Evolutionary conservation across 345 rosid genomes (phyloP), one percentile per base, ranked within the genome.

Genomic region (Geranium brycei): DNA sequence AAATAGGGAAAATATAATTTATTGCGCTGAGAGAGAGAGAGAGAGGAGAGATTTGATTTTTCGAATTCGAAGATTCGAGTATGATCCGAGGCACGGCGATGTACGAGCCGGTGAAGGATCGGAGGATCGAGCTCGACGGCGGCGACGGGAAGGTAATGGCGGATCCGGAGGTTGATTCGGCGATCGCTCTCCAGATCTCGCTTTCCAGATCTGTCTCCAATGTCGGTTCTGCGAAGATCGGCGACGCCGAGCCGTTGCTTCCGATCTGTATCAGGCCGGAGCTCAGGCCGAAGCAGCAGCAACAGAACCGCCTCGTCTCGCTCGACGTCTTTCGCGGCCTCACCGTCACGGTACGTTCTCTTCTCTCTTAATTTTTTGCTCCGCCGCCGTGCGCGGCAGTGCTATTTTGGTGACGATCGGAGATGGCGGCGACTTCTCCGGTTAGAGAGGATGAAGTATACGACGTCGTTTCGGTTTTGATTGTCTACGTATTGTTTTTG

Each of bases 311-410:
- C 7, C 62, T 66, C 15, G 56, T 61, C 41, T 66, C 69, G 58
- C 69, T 66, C 38, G 69, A 66, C 15, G 69, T 66, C 56, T 66
- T 66, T 60, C 69, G 69, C 4, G 69, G 69, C 2, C 69, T 66
- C 63, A 66, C 69, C 40, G 69, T 66, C 69, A 17, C 61, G 13
- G 69, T 66, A 66, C 31, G 60, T 12, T 31, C 30, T 55, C 12
- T 64, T 55, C 31, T 5, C 19, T 8, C 38, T n/a, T 28, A 7
- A 4, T 15, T 51, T 63, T 53, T 51, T 13, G 53, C 53, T 47
- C 14, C 14, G 3, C 14, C 53, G 11, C 12, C 11, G 8, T 41
- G 6, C 11, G 4, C 53, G 53, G 53, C 53, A 15, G 53, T 0
- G 13, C 13, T 7, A 47, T 5, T 13, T 47, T 11, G 15, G 15